phyloP scores from a whole-genome alignment of 768 basidiomycete genomes.

The Coprinellus micaceus region DNA sequence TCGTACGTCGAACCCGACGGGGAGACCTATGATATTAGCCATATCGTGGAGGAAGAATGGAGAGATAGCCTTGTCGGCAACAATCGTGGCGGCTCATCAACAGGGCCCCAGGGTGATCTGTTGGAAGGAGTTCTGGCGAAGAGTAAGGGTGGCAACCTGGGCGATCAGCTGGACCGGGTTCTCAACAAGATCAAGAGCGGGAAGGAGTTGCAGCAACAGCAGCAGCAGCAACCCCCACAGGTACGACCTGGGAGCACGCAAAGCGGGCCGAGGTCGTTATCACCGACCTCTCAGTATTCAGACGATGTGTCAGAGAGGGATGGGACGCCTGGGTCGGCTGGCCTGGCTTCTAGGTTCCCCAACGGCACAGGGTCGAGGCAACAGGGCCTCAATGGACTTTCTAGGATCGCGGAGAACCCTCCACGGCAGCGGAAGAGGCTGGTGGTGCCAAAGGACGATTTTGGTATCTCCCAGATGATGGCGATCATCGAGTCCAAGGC shows the following conservation, averaged over 20 bases:
- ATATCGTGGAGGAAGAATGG: constrained; percentile 89
- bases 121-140: constrained; percentile 62
- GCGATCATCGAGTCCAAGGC: constrained; percentile 76
- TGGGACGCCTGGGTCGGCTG: constrained; percentile 39
- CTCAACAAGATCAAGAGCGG: constrained; percentile 72
- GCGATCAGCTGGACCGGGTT: constrained; percentile 71
- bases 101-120: constrained; percentile 47
- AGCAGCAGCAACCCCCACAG: constrained; percentile 12
- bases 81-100: neutral
- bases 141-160: constrained; percentile 46
- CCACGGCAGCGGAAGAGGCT: constrained; percentile 43
- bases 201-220: constrained; percentile 38
- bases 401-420: constrained; percentile 17
- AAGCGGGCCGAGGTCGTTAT: constrained; percentile 30
- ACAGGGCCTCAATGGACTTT: constrained; percentile 16
- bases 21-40: constrained; percentile 89
- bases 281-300: constrained; percentile 55
- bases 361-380: constrained; percentile 10
- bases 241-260: constrained; percentile 15
- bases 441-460: constrained; percentile 71
- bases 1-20: constrained; percentile 91
- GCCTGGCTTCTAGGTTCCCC: constrained; percentile 21
- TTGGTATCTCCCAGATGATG: constrained; percentile 84
- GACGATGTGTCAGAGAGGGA: constrained; percentile 42
- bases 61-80: constrained; percentile 35